These are phyloP conservation scores for Lagerstroemia speciosa DNA, from an alignment of 345 rosid species.

Conservation along the genomic window DNA sequence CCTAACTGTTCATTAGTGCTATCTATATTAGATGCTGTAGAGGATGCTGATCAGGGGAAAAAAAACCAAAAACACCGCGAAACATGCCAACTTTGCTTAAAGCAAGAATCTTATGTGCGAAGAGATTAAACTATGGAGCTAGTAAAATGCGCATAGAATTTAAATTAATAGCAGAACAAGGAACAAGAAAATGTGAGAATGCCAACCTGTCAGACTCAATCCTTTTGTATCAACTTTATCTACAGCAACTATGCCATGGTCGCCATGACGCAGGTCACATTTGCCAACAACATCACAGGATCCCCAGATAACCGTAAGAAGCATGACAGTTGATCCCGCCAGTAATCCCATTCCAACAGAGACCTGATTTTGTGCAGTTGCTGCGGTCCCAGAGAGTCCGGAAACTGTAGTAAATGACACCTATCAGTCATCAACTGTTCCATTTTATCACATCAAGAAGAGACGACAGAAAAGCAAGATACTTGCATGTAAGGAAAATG, in stretches of 20 bases:
- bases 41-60: neutral
- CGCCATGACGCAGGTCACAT: constrained; percentile 13
- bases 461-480: neutral
- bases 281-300: constrained; percentile 33
- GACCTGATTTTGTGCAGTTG: constrained; percentile 35
- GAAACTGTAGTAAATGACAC: constrained; percentile 19
- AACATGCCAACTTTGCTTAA: neutral
- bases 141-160: neutral
- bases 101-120: neutral
- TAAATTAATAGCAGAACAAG: neutral
- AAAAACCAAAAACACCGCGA: neutral
- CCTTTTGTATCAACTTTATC: constrained; percentile 18
- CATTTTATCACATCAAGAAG: neutral
- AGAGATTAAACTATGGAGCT: neutral
- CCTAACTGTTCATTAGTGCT: neutral
- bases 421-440: neutral
- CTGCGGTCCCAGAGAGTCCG: constrained; percentile 28
- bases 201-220: constrained; percentile 22
- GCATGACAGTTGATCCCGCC: constrained; percentile 41
- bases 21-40: neutral
- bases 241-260: constrained; percentile 2
- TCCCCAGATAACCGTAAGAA: constrained; percentile 36
- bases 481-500: neutral
- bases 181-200: neutral
- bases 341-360: constrained; percentile 39